These are phyloP conservation scores for Crotalaria pallida DNA, from an alignment of 306 rosid species.

Conservation along the genomic window DNA sequence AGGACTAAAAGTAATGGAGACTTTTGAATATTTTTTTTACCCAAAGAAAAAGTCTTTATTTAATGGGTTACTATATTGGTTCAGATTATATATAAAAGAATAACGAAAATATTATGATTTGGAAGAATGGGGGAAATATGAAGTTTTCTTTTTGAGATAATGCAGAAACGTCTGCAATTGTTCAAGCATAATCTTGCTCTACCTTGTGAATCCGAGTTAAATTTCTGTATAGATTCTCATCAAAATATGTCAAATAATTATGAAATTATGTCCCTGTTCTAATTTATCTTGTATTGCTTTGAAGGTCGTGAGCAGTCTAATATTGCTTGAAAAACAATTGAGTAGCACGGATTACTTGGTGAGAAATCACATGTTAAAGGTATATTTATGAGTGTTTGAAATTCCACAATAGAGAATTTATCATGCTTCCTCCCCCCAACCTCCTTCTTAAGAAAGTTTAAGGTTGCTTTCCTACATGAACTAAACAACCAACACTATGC, in stretches of 20 bases:
- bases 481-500: background rate
- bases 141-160: background rate
- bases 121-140: background rate
- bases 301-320: constrained; percentile 11
- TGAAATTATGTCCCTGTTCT: background rate
- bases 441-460: no score
- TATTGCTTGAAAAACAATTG: background rate
- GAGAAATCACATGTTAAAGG: constrained; percentile 15
- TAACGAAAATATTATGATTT: background rate
- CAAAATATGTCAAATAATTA: background rate
- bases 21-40: background rate
- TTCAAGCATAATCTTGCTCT: background rate
- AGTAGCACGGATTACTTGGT: background rate
- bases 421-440: background rate
- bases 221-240: background rate
- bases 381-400: background rate
- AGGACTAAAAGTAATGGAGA: background rate
- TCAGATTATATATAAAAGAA: background rate
- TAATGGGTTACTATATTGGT: background rate
- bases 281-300: background rate
- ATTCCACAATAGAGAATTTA: background rate
- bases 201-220: background rate
- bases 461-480: background rate
- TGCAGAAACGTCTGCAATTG: background rate
- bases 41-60: background rate